Base-by-base conservation (phyloP, 2,329 filamentous ascomycete species). In the Epichloe hybrida region DNA sequence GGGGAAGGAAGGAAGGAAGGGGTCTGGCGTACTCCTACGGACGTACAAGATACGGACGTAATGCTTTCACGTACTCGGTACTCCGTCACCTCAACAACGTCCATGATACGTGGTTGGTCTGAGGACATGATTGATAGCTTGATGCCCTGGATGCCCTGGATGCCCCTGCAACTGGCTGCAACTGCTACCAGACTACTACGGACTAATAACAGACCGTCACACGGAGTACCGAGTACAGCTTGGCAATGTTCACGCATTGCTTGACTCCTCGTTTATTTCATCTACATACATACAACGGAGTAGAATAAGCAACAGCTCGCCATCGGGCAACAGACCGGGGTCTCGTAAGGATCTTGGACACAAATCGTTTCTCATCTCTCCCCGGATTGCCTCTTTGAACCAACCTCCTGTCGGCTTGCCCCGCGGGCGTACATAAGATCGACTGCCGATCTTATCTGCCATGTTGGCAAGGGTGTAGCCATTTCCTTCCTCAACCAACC, bases 31-130 rank as follows among this genome's bases (percentile, higher is more conserved):
- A 7, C 23, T 7, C 23, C 23, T 51, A 53, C 20, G 20, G 20
- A 3, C 20, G 20, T 21, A 21, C 20, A 21, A 21, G 52, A 35
- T 41, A 49, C 50, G 50, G 56, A 61, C 58, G 59, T 61, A 62
- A 62, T 58, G 55, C 52, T 50, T 59, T 62, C 56, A 61, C 54
- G 55, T 55, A 55, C 37, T 15, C 3, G 4, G 37, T 39, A 39
- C 13, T 39, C 37, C 15, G 15, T 8, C 40, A 42, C 41, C 39
- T 46, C 41, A 38, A 15, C 36, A n/a, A n/a, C 27, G 20, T 15
- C 7, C 9, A 23, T 43, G 41, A 43, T 43, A 31, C 42, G 42
- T 44, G 42, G 23, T 44, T 44, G 42, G 42, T 34, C 12, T 12
- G n/a, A 39, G 45, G 31, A 11, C 15, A 37, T 4, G 31, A 23